A percentile compares a stretch with the other conserved stretches of the same genome.
These are phyloP conservation scores for Ogataea naganishii DNA, from an alignment of 805 yeast genomes.

Conservation along the genomic window DNA sequence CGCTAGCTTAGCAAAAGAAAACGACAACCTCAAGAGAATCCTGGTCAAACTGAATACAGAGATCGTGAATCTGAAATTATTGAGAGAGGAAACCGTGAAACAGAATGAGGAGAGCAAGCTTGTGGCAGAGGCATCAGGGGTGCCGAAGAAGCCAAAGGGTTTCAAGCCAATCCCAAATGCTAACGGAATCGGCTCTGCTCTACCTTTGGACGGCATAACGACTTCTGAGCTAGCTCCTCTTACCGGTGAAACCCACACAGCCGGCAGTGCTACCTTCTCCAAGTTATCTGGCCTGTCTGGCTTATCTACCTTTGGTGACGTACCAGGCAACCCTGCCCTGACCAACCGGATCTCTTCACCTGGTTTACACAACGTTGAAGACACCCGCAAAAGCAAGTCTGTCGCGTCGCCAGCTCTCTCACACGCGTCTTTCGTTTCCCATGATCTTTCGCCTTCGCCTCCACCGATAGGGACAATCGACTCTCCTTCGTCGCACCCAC, in stretches of 20 bases:
- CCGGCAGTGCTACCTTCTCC: neutral
- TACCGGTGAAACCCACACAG: neutral
- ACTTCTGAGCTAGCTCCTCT: neutral
- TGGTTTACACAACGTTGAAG: no score
- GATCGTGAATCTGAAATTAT: constrained; percentile 22
- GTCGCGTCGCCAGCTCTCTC: no score
- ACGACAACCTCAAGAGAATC: constrained; percentile 33
- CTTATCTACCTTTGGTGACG: no score
- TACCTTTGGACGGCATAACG: neutral
- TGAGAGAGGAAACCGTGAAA: constrained; percentile 12
- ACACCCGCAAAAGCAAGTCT: no score
- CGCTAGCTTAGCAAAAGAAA: constrained; percentile 34
- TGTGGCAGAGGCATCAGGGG: neutral
- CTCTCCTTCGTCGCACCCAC: no score
- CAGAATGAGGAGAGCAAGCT: constrained; percentile 1
- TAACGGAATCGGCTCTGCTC: neutral
- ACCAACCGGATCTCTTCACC: no score
- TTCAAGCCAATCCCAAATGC: neutral
- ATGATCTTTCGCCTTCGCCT: no score
- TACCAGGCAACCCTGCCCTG: no score
- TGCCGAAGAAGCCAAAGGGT: neutral
- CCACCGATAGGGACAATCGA: no score
- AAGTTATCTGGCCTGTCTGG: no score
- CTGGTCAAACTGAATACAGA: constrained; percentile 30
- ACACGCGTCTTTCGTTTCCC: no score